Evolutionary conservation across 73 alveolate genomes (phyloP), one percentile per base, ranked within the genome.

Genomic region (Urostyla sp.): DNA sequence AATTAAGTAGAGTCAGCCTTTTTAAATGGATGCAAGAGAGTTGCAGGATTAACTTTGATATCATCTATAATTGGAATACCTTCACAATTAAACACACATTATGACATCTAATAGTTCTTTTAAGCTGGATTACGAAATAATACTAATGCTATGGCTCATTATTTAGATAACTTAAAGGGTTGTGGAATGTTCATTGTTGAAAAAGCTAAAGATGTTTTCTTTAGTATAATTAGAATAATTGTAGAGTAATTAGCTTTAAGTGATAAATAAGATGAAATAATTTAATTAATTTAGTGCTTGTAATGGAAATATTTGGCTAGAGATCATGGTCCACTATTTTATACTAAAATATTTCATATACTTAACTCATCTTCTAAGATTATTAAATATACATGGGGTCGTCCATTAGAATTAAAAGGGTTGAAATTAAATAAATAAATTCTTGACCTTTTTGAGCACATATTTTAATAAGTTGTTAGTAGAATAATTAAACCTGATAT

Each of bases 301-400:
- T 77, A 78, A 45, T 86, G 94, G 94, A 84, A 86, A 40, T 86
- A 35, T 53, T 24, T 81, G 15, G 94, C 90, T 0, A 63, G 79
- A 31, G 94, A 86, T 55, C 90, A 86, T 28, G 36, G 34, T 18
- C 18, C 66, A 38, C 78, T 86, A 23, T 28, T 34, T 13, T 13
- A 35, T 18, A 69, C 59, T 2, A 55, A 57, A 15, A 67, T 86
- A 34, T 77, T 86, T 78, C 45, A 67, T 20, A 74, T 82, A 1
- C 82, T 86, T 8, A n/a, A n/a, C 57, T 66, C 44, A 32, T n/a
- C n/a, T n/a, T n/a, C n/a, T n/a, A n/a, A n/a, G n/a, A n/a, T n/a
- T n/a, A 20, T 67, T 31, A 77, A 86, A 63, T 60, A 31, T 52
- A 50, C 90, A 10, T 77, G 94, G 88, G 87, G 88, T 31, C 49